Percentiles rank a stretch among this genome's conserved stretches.
Conservation (phyloP, 2,329 filamentous ascomycete species). For the Colletotrichum sp. region DNA sequence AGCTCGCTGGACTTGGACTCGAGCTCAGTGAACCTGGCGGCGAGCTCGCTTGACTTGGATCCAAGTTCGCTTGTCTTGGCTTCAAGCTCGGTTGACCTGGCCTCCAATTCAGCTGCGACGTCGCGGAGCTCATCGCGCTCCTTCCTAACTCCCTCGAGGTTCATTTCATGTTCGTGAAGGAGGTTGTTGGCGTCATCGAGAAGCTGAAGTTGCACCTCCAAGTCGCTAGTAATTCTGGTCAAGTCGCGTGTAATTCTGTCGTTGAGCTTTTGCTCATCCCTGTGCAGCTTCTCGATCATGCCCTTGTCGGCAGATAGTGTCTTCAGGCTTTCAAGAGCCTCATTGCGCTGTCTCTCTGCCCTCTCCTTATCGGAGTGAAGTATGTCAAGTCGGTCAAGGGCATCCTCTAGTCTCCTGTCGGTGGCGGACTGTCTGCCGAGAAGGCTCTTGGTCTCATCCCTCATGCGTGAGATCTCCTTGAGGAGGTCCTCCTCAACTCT, state of each 20-base stretch:
- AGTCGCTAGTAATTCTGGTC: conserved; percentile 5
- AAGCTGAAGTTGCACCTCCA: conserved; percentile 11
- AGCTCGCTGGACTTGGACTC: conserved; percentile 11
- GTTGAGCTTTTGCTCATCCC: conserved; percentile 4
- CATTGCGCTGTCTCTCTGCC: background rate
- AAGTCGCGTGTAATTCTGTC: conserved; percentile 10
- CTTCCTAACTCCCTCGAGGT: background rate
- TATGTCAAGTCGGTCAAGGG: background rate
- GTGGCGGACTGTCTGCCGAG: conserved; percentile 14
- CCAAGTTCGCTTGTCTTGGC: background rate
- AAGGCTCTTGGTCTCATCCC: conserved; percentile 10
- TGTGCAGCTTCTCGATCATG: background rate
- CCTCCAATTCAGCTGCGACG: background rate
- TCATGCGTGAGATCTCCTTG: conserved; percentile 19
- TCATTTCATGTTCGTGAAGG: conserved; percentile 8
- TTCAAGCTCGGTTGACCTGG: background rate
- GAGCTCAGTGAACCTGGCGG: background rate
- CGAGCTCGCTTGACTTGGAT: conserved; percentile 10
- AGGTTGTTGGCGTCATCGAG: conserved; percentile 13
- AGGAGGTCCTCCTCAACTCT: conserved; percentile 8
- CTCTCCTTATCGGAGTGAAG: background rate
- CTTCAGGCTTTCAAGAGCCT: background rate
- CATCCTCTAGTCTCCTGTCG: conserved; percentile 16
- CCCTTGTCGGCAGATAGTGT: conserved; percentile 15
- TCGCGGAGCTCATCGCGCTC: conserved; percentile 17